These are phyloP conservation scores for Apiotrichum akiyoshidainum DNA, from an alignment of 1,284 basidiomycete genomes.

Conservation along the genomic window DNA sequence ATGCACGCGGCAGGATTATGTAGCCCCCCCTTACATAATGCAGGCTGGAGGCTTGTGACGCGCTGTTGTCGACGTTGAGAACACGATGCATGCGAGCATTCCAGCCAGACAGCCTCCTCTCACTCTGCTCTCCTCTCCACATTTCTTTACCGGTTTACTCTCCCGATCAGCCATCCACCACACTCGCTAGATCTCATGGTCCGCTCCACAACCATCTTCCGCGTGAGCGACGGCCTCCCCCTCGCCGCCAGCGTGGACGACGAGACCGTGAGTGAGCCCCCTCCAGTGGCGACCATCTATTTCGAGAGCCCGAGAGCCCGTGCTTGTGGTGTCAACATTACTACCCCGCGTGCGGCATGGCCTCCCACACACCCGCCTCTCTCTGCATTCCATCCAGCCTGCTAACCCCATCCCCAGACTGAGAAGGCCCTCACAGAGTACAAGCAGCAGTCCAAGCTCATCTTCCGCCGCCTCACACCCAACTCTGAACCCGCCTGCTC, in stretches of 20 bases:
- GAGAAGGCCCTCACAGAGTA: conserved; percentile 91
- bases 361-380: not conserved
- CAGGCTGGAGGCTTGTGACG: not conserved
- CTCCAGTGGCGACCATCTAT: not conserved
- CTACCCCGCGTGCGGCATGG: no score
- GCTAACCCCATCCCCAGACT: conserved; percentile 58
- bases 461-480: conserved; percentile 88
- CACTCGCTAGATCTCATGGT: conserved; percentile 61
- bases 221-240: conserved; percentile 86
- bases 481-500: conserved; percentile 93
- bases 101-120: no score
- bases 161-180: not conserved
- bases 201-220: conserved; percentile 81
- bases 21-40: not conserved
- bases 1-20: not conserved
- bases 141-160: not conserved
- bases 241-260: conserved; percentile 93
- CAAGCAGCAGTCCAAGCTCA: conserved; percentile 96
- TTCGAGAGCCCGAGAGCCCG: no score
- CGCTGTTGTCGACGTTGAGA: not conserved
- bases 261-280: conserved; percentile 67
- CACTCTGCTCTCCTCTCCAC: not conserved
- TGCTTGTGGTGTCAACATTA: no score
- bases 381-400: not conserved
- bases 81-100: not conserved